Evolutionary conservation across 1,284 basidiomycete genomes (phyloP).

Genomic region (Trichosporon sp.): DNA sequence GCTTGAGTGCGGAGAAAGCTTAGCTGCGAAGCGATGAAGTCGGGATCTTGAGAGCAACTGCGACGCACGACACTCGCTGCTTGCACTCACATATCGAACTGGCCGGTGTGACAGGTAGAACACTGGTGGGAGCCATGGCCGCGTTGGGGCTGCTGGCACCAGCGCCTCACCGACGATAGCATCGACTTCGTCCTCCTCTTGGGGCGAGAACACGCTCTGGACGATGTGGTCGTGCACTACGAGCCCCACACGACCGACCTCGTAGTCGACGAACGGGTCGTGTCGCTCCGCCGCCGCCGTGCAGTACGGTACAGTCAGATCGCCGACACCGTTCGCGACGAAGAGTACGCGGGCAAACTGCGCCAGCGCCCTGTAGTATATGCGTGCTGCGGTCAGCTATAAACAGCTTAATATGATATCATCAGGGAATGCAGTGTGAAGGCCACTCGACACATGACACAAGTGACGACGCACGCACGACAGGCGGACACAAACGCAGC

Average conservation of each 20-base stretch:
- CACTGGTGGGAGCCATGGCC: constrained; percentile 38
- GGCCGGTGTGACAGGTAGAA: constrained; percentile 41
- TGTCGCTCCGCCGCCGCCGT: constrained; percentile 71
- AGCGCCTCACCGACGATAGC: constrained; percentile 23
- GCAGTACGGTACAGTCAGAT: constrained; percentile 78
- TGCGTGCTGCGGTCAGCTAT: constrained; percentile 60
- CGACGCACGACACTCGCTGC: background rate
- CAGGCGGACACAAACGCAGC: no score
- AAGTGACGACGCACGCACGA: background rate
- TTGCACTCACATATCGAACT: constrained; percentile 45
- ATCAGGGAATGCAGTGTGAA: background rate
- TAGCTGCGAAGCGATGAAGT: no score
- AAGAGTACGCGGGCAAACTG: constrained; percentile 73
- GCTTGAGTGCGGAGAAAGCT: background rate
- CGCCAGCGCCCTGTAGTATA: constrained; percentile 75
- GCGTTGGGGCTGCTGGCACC: background rate
- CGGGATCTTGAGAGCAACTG: no score
- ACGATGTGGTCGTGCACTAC: constrained; percentile 55
- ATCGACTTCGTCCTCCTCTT: constrained; percentile 39
- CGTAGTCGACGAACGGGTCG: constrained; percentile 69
- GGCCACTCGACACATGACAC: background rate
- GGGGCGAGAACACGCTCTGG: constrained; percentile 27
- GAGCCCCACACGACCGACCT: constrained; percentile 66
- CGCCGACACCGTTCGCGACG: constrained; percentile 84
- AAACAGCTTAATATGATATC: background rate